Conservation (phyloP, 805 yeast species). For the Saccharomyces paradoxus region DNA sequence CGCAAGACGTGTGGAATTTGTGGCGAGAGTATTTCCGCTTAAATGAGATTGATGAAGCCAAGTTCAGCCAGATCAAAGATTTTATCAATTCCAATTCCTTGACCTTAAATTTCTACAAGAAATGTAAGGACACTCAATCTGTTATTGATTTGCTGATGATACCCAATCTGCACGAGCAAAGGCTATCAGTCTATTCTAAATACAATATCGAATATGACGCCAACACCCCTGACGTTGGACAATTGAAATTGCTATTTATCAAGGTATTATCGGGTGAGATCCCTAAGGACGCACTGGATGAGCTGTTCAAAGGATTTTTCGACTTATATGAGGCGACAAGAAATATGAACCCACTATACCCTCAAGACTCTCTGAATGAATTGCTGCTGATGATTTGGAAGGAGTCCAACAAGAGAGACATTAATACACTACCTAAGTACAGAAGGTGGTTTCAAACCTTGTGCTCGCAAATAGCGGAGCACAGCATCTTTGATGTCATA, state of each 20-base stretch:
- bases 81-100: conserved; percentile 4
- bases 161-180: background rate
- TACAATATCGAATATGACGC: background rate
- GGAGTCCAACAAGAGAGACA: conserved; percentile 5
- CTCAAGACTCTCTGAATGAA: conserved; percentile 9
- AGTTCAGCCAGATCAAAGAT: conserved; percentile 5
- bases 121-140: conserved; percentile 1
- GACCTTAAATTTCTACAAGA: conserved; percentile 1
- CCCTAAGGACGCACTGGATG: conserved; percentile 9
- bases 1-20: conserved; percentile 19
- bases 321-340: conserved; percentile 9
- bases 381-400: conserved; percentile 7
- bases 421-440: conserved; percentile 7
- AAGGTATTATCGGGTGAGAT: conserved; percentile 1
- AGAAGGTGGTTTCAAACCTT: conserved; percentile 1
- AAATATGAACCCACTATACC: conserved; percentile 7
- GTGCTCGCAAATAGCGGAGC: conserved; percentile 2
- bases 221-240: background rate
- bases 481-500: conserved; percentile 4
- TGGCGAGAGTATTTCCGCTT: conserved; percentile 21
- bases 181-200: background rate
- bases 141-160: conserved; percentile 1
- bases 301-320: conserved; percentile 5
- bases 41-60: conserved; percentile 7
- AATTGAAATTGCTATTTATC: background rate